phyloP scores from a whole-genome alignment of 352 stramenopile genomes.

The Pythium phragmitis region DNA sequence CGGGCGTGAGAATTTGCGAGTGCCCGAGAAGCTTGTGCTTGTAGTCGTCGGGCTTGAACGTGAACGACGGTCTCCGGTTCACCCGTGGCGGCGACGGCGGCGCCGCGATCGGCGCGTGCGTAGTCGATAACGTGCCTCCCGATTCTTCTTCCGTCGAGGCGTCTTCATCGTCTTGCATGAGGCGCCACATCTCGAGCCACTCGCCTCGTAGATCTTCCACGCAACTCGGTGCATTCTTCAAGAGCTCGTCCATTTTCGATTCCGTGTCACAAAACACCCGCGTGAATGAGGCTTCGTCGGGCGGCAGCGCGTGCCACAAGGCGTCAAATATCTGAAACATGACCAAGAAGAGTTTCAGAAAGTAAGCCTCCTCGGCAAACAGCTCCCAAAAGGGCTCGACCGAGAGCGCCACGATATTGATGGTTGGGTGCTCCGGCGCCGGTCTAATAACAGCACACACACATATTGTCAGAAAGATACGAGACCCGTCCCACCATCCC shows the following conservation, averaged over 20 bases:
- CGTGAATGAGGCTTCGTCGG: constrained; percentile 75
- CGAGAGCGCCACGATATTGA: constrained; percentile 79
- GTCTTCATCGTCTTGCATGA: constrained; percentile 37
- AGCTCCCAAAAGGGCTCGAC: constrained; percentile 83
- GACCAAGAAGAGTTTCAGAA: constrained; percentile 75
- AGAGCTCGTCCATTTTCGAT: constrained; percentile 57
- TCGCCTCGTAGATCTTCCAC: constrained; percentile 68
- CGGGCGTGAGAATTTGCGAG: constrained; percentile 68
- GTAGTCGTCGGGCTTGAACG: constrained; percentile 61
- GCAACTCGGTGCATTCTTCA: constrained; percentile 55
- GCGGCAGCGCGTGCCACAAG: constrained; percentile 56
- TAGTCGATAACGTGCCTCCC: not conserved
- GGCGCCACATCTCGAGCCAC: constrained; percentile 54
- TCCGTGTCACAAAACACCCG: constrained; percentile 79
- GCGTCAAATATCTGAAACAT: constrained; percentile 79
- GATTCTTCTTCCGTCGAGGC: constrained; percentile 34
- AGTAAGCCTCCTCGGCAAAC: constrained; percentile 78
- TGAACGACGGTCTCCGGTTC: constrained; percentile 53
- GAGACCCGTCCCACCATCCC: not conserved
- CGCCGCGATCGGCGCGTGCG: not conserved
- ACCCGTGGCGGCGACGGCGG: constrained; percentile 40
- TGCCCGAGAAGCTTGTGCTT: constrained; percentile 68
- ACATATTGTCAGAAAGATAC: constrained; percentile 8
- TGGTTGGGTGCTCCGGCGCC: constrained; percentile 50
- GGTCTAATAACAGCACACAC: constrained; percentile 30